Percentiles rank a stretch among this genome's conserved stretches.
phyloP scores from a whole-genome alignment of 1,284 basidiomycete genomes.

The Ustilago hordei region DNA sequence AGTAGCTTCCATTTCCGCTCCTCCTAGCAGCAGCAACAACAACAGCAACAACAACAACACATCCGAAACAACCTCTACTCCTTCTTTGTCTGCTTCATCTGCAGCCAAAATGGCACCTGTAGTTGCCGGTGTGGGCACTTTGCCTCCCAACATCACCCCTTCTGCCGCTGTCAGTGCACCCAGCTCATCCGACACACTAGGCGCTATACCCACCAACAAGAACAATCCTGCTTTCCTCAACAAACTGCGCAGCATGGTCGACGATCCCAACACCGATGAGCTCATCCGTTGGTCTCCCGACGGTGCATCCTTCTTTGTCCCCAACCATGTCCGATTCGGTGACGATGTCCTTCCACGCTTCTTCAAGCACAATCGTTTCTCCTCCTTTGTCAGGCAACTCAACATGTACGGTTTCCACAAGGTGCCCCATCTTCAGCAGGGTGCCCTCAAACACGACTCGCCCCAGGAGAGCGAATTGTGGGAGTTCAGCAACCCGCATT shows the following conservation, averaged over 20 bases:
- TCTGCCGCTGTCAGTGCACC: conserved; percentile 20
- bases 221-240: conserved; percentile 85
- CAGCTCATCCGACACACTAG: conserved; percentile 20
- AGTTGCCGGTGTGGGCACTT: conserved; percentile 42
- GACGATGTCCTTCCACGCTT: conserved; percentile 75
- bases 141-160: conserved; percentile 32
- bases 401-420: conserved; percentile 77
- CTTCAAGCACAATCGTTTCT: conserved; percentile 77
- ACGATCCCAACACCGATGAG: conserved; percentile 82
- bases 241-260: conserved; percentile 91
- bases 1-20: not conserved
- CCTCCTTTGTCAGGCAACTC: conserved; percentile 86
- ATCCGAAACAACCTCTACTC: not conserved
- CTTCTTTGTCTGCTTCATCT: not conserved
- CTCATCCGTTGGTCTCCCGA: conserved; percentile 90
- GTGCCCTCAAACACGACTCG: conserved; percentile 76
- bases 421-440: conserved; percentile 88
- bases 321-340: conserved; percentile 91
- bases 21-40: not conserved
- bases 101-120: conserved; percentile 33
- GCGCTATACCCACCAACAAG: conserved; percentile 57
- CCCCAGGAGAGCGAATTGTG: conserved; percentile 82
- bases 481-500: conserved; percentile 92
- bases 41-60: not conserved
- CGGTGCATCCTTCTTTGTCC: conserved; percentile 91